Evolutionary conservation across 331 rosid genomes (phyloP).

Genomic region (Acacia concinna): DNA sequence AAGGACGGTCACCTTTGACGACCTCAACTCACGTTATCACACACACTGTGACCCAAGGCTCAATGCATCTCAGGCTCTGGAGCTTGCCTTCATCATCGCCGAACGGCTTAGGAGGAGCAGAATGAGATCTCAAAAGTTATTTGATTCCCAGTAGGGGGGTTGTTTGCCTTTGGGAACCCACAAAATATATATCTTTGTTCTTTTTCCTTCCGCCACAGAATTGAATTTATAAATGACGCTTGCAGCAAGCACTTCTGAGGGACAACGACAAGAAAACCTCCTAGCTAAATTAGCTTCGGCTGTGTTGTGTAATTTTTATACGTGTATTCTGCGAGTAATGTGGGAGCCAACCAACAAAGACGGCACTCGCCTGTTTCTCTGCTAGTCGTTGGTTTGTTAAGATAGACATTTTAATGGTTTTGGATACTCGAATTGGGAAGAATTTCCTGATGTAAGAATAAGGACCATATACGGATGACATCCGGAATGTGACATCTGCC

Average conservation of each 20-base stretch:
- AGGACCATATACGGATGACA: background rate
- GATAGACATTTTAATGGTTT: background rate
- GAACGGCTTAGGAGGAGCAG: constrained; percentile 88
- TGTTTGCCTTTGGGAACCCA: constrained; percentile 8
- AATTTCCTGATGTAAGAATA: background rate
- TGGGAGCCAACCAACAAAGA: constrained; percentile 1
- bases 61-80: constrained; percentile 95
- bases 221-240: constrained; percentile 11
- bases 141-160: constrained; percentile 28
- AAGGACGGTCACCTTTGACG: constrained; percentile 87
- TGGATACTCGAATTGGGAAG: background rate
- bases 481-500: background rate
- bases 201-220: background rate
- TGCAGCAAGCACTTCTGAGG: constrained; percentile 17
- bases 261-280: background rate
- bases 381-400: background rate
- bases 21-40: constrained; percentile 94
- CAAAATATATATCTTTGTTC: constrained; percentile 31
- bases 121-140: constrained; percentile 62
- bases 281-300: constrained; percentile 30
- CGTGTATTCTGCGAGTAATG: constrained; percentile 45
- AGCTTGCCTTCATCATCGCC: constrained; percentile 94
- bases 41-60: constrained; percentile 98
- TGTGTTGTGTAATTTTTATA: constrained; percentile 43
- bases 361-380: background rate